These are phyloP conservation scores for Pseudophaeomoniella oleicola DNA, from an alignment of 2,329 filamentous ascomycete species.

Conservation along the genomic window DNA sequence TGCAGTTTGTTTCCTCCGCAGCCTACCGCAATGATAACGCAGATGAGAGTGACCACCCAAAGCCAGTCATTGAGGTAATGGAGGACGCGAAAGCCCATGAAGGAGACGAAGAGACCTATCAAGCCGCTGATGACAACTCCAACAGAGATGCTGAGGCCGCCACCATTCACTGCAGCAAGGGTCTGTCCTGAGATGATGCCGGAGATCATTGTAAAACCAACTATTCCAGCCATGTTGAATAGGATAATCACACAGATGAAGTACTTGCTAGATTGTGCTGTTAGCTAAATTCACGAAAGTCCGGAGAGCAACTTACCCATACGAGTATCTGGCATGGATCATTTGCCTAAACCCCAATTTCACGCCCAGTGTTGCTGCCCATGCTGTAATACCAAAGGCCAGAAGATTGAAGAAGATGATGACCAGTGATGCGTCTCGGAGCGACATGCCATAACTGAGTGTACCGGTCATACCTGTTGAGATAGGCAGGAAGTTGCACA, in stretches of 20 bases:
- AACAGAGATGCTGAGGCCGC: conserved; percentile 21
- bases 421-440: background rate
- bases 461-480: conserved; percentile 25
- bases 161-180: conserved; percentile 25
- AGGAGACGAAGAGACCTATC: background rate
- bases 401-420: background rate
- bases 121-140: conserved; percentile 23
- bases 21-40: background rate
- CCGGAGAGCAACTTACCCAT: background rate
- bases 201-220: conserved; percentile 28
- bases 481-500: conserved; percentile 25
- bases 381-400: background rate
- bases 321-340: background rate
- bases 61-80: background rate
- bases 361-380: background rate
- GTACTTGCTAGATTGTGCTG: background rate
- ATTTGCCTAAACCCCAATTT: background rate
- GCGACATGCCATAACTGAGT: background rate
- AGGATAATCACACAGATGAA: conserved; percentile 14
- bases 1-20: background rate
- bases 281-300: background rate
- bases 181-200: conserved; percentile 28
- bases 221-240: conserved; percentile 26
- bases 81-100: background rate
- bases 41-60: background rate